Evolutionary conservation across 2,329 filamentous ascomycete species (phyloP).

Genomic region (Cryphonectria carpinicola): DNA sequence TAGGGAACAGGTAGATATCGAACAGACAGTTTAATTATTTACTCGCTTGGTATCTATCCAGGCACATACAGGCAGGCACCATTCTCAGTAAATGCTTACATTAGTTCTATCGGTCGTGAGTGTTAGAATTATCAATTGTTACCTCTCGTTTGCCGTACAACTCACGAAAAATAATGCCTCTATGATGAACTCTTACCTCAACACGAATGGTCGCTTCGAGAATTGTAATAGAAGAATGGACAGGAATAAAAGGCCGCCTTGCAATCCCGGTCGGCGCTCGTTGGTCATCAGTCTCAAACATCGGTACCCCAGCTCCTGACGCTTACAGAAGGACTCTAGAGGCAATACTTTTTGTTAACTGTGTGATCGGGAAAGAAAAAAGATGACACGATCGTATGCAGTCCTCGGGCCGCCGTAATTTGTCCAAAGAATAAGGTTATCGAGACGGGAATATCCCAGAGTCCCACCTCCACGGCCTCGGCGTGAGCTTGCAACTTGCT

Average conservation of each 20-base stretch:
- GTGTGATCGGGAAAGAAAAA: conserved; percentile 5
- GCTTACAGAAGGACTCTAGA: not conserved
- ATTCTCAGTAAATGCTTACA: too few species aligned
- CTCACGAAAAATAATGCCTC: not conserved
- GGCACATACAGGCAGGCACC: too few species aligned
- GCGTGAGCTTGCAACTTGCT: conserved; percentile 4
- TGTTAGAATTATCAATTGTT: too few species aligned
- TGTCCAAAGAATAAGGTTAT: not conserved
- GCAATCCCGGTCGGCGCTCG: not conserved
- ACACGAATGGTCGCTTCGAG: not conserved
- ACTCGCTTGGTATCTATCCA: too few species aligned
- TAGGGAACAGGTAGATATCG: too few species aligned
- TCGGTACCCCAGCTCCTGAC: not conserved
- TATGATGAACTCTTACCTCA: not conserved
- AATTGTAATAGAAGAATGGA: not conserved
- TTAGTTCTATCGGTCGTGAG: not conserved
- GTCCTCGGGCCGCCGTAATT: conserved; percentile 20
- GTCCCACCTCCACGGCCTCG: conserved; percentile 2
- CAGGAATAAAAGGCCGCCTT: not conserved
- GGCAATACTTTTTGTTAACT: not conserved
- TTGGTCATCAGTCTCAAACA: not conserved
- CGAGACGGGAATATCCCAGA: not conserved
- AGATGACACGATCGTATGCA: conserved; percentile 20
- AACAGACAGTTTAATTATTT: too few species aligned
- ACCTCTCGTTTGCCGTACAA: not conserved